Evolutionary conservation across 371 early-diverging fungal species (phyloP), one percentile per base, ranked within the genome.

Genomic region (Dentiscutata heterogama): DNA sequence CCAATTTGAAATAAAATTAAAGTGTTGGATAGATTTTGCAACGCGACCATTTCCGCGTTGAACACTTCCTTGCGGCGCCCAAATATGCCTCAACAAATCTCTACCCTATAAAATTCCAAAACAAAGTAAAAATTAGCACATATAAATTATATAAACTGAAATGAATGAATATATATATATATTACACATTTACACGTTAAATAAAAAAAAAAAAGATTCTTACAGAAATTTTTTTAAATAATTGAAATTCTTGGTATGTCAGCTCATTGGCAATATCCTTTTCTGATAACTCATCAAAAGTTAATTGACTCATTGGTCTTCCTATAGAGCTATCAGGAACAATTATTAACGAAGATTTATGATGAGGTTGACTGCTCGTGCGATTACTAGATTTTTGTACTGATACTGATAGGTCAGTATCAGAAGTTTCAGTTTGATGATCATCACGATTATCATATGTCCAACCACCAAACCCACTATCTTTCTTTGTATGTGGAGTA

Each of bases 1-100:
- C 75, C 75, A 74, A 54, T 53, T 58, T 8, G 75, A 74, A 35
- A 74, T 74, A 29, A 74, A 25, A 74, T 74, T 74, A 35, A 74
- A 74, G 56, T 74, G 75, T 74, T 54, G n/a, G 18, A 74, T 74
- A 10, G 75, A 74, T 25, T 27, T 29, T 18, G 75, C 75, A 35
- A 74, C 75, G 10, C 35, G 25, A 1, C 75, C 75, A 18, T 74
- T 39, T 27, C 7, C 56, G 27, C 75, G 53, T 20, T 35, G 75
- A n/a, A 25, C 13, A 54, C 54, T 35, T 3, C 35, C 54, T 74
- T 53, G 58, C 35, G 75, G 75, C 3, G 53, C 27, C 75, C 75
- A 56, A 58, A 74, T 58, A 27, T 74, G 75, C 31, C 75, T 74
- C 14, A 74, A 58, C 18, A 74, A 14, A 29, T 74, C 75, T 67